Percentiles rank a stretch among this genome's conserved stretches.
phyloP scores from a whole-genome alignment of 2,329 filamentous ascomycete genomes.

The Botrytis fragariae region DNA sequence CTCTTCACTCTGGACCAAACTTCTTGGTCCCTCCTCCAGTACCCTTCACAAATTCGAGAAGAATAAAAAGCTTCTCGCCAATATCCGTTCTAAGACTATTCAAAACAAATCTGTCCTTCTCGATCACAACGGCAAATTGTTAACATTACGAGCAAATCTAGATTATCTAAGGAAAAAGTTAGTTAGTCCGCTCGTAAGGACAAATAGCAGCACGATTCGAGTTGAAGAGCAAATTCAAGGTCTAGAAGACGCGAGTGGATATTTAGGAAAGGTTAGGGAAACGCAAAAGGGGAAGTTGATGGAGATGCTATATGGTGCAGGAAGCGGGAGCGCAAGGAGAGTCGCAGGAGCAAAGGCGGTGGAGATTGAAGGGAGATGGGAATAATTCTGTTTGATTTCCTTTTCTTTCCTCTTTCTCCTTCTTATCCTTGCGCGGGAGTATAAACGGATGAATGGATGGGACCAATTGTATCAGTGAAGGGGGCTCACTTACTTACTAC shows the following conservation, averaged over 20 bases:
- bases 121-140: conserved; percentile 79
- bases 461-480: conserved; percentile 1
- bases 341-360: conserved; percentile 20
- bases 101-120: conserved; percentile 83
- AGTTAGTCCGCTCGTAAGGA: conserved; percentile 76
- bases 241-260: conserved; percentile 73
- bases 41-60: conserved; percentile 87
- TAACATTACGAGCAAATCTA: conserved; percentile 81
- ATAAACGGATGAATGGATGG: conserved; percentile 16
- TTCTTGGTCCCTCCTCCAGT: conserved; percentile 72
- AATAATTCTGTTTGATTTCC: conserved; percentile 18
- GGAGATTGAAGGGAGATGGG: conserved; percentile 28
- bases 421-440: not conserved
- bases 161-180: conserved; percentile 82
- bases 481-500: conserved; percentile 2
- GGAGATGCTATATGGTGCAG: conserved; percentile 67
- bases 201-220: conserved; percentile 65
- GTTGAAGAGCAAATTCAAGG: conserved; percentile 85
- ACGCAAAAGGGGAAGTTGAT: conserved; percentile 80
- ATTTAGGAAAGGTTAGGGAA: conserved; percentile 72
- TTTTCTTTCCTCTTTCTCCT: conserved; percentile 3
- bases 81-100: conserved; percentile 78
- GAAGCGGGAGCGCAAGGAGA: conserved; percentile 28
- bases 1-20: conserved; percentile 78
- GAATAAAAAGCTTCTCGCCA: conserved; percentile 76